These are phyloP conservation scores for Sideroxylon spinosum DNA, from an alignment of 179 eudicot species.

Conservation along the genomic window DNA sequence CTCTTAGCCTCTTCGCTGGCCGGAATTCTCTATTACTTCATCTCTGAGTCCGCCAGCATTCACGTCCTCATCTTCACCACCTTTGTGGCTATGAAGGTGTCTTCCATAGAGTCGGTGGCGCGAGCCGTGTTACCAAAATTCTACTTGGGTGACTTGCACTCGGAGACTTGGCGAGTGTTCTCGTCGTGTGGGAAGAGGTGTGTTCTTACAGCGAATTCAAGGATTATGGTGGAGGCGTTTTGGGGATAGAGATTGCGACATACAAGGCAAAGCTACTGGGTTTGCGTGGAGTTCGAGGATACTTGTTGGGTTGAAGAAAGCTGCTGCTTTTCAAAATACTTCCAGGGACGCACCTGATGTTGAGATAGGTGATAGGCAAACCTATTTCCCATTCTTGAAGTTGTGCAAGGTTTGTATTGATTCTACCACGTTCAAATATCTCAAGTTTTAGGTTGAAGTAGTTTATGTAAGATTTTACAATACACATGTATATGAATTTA, in stretches of 20 bases:
- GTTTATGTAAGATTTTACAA: too few relatives aligned
- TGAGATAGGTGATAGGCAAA: conserved; percentile 19
- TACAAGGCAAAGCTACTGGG: conserved; percentile 21
- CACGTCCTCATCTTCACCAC: conserved; percentile 30
- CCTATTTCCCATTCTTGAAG: conserved; percentile 17
- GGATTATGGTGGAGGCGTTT: conserved; percentile 41
- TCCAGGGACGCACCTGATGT: conserved; percentile 15
- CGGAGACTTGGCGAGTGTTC: conserved; percentile 40
- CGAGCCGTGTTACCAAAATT: conserved; percentile 36
- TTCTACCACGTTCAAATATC: too few relatives aligned
- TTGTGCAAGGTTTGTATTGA: conserved; percentile 20
- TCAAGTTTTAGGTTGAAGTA: too few relatives aligned
- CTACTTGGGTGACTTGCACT: conserved; percentile 35
- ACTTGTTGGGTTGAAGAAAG: conserved; percentile 18
- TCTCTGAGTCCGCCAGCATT: conserved; percentile 34
- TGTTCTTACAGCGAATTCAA: conserved; percentile 36
- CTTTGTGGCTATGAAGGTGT: conserved; percentile 26
- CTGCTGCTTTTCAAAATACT: conserved; percentile 12
- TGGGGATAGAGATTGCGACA: conserved; percentile 19
- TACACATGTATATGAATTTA: too few relatives aligned
- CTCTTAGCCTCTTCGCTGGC: conserved; percentile 32
- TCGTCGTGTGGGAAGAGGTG: conserved; percentile 31
- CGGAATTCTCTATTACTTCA: conserved; percentile 26
- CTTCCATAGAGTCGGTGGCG: conserved; percentile 36
- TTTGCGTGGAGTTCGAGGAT: conserved; percentile 13